Percentiles rank a stretch among this genome's conserved stretches.
These are phyloP conservation scores for Tagetes patula DNA, from an alignment of 129 eudicot genomes.

Conservation along the genomic window DNA sequence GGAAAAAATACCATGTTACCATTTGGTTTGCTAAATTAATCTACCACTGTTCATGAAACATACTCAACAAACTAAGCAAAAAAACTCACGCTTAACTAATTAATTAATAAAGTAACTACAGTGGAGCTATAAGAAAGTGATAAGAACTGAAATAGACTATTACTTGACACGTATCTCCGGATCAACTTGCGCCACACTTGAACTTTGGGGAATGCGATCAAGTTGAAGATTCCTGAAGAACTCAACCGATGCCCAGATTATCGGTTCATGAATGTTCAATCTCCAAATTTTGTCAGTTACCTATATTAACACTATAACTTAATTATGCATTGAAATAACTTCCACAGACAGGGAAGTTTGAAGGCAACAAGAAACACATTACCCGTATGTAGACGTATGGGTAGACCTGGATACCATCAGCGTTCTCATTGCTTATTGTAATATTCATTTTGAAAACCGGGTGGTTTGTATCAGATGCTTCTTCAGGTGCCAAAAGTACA, in stretches of 20 bases:
- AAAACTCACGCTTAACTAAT: background rate
- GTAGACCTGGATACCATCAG: conserved; percentile 80
- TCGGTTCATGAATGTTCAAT: conserved; percentile 90
- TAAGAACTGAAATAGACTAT: conserved; percentile 28
- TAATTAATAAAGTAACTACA: conserved; percentile 6
- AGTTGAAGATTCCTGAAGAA: conserved; percentile 74
- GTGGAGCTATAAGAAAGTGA: background rate
- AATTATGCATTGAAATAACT: conserved; percentile 17
- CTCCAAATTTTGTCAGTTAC: conserved; percentile 87
- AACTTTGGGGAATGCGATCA: conserved; percentile 65
- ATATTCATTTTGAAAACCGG: conserved; percentile 94
- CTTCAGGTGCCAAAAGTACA: conserved; percentile 92
- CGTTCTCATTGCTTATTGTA: conserved; percentile 70
- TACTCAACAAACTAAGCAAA: conserved; percentile 5
- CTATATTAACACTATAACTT: conserved; percentile 36
- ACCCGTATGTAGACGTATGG: conserved; percentile 92
- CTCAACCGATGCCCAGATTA: conserved; percentile 90
- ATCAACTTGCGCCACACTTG: conserved; percentile 82
- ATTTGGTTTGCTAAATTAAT: conserved; percentile 1
- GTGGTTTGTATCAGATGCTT: conserved; percentile 67
- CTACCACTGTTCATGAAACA: conserved; percentile 5
- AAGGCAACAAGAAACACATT: conserved; percentile 25
- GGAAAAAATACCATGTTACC: background rate
- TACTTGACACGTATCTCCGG: conserved; percentile 96
- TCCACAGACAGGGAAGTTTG: conserved; percentile 9